phyloP scores from a whole-genome alignment of 257 asterid genomes.

The Primulina eburnea region DNA sequence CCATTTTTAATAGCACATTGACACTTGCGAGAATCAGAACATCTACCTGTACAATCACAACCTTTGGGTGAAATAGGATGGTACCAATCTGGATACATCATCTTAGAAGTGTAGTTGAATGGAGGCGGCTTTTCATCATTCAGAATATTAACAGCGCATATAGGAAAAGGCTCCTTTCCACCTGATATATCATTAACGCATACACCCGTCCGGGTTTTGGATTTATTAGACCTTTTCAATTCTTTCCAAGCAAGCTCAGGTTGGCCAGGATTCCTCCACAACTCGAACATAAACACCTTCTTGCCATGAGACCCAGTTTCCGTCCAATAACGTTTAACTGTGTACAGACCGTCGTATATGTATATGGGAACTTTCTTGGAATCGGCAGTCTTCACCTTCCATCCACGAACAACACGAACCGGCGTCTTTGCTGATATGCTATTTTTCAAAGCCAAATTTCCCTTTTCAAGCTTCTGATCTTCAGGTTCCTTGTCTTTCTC shows the following conservation, averaged over 20 bases:
- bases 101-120: slow-evolving; percentile 48
- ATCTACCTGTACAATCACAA: slow-evolving; percentile 59
- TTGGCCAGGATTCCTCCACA: slow-evolving; percentile 70
- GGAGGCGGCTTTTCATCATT: slow-evolving; percentile 42
- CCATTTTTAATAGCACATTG: slow-evolving; percentile 55
- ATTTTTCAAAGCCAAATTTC: slow-evolving; percentile 71
- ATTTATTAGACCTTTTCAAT: slow-evolving; percentile 44
- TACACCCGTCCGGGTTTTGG: slow-evolving; percentile 46
- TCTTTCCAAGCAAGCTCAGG: slow-evolving; percentile 81
- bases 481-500: slow-evolving; percentile 51
- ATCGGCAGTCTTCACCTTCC: slow-evolving; percentile 47
- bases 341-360: slow-evolving; percentile 78
- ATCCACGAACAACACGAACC: slow-evolving; percentile 81
- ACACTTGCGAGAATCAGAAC: slow-evolving; percentile 55
- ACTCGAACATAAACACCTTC: slow-evolving; percentile 66
- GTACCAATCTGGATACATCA: slow-evolving; percentile 44
- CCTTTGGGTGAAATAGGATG: slow-evolving; percentile 39
- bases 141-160: slow-evolving; percentile 58
- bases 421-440: slow-evolving; percentile 48
- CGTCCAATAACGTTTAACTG: slow-evolving; percentile 43
- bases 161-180: slow-evolving; percentile 51
- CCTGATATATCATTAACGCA: slow-evolving; percentile 58
- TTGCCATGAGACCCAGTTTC: slow-evolving; percentile 65
- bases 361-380: slow-evolving; percentile 51
- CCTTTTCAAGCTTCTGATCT: slow-evolving; percentile 83